These are phyloP conservation scores for Leishmania mexicana DNA, from an alignment of 208 protist genomes.

Conservation along the genomic window DNA sequence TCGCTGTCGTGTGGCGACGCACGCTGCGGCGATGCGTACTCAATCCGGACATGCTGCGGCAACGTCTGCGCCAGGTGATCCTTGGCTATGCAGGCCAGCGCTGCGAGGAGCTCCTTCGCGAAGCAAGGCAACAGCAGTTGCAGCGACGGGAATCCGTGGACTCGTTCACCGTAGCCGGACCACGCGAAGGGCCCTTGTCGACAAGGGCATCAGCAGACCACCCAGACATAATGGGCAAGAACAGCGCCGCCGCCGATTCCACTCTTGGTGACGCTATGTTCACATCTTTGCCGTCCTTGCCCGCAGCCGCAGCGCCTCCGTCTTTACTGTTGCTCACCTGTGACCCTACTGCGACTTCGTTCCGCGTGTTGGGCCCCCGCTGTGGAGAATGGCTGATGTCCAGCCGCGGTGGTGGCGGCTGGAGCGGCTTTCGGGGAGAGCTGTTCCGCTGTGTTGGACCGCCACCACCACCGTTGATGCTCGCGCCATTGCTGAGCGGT, in stretches of 20 bases:
- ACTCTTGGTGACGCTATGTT: not conserved
- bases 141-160: not conserved
- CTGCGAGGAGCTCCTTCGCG: conserved; percentile 37
- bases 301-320: not conserved
- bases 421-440: conserved; percentile 34
- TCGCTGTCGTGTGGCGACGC: conserved; percentile 52
- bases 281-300: not conserved
- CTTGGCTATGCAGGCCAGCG: conserved; percentile 29
- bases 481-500: not conserved
- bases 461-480: conserved; percentile 2
- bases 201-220: not conserved
- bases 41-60: conserved; percentile 31
- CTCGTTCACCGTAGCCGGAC: not conserved
- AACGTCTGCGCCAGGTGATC: conserved; percentile 39
- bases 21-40: conserved; percentile 38
- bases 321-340: conserved; percentile 11
- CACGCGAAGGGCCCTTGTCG: not conserved
- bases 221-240: not conserved
- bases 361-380: conserved; percentile 28
- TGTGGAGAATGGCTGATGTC: conserved; percentile 27
- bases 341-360: conserved; percentile 24
- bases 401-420: conserved; percentile 14
- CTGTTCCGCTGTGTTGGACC: conserved; percentile 26
- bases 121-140: conserved; percentile 14
- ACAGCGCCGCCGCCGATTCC: not conserved